Evolutionary conservation across 768 basidiomycete species (phyloP).

Genomic region (Stropharia rugosoannulata): DNA sequence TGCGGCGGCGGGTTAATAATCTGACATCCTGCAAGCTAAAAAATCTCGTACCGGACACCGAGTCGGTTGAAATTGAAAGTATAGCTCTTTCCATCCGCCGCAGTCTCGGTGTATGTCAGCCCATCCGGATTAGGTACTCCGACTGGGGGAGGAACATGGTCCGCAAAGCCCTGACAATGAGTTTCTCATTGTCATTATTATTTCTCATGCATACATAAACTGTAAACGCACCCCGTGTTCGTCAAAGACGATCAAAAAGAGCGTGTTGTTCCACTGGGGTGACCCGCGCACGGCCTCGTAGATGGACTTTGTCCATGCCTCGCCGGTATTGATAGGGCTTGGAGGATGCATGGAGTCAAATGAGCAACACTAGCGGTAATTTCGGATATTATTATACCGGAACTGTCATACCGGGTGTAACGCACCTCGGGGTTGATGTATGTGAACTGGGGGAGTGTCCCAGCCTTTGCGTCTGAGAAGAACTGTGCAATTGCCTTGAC

Average conservation of each 20-base stretch:
- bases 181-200: too few species aligned
- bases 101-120: slow-evolving; percentile 25
- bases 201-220: too few species aligned
- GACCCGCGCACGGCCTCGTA: slow-evolving; percentile 27
- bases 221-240: slow-evolving; percentile 20
- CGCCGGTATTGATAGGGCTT: slow-evolving; percentile 24
- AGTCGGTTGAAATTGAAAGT: slow-evolving; percentile 27
- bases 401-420: background rate
- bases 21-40: background rate
- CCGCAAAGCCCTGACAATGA: slow-evolving; percentile 24
- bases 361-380: slow-evolving; percentile 18
- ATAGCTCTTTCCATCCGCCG: slow-evolving; percentile 19
- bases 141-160: slow-evolving; percentile 30
- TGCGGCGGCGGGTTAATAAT: background rate
- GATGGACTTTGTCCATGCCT: slow-evolving; percentile 28
- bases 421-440: slow-evolving; percentile 24
- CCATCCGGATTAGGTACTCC: slow-evolving; percentile 24
- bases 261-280: slow-evolving; percentile 27
- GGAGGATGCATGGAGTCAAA: slow-evolving; percentile 26
- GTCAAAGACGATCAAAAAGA: slow-evolving; percentile 30
- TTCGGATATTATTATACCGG: background rate
- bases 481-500: slow-evolving; percentile 24
- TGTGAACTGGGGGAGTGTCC: slow-evolving; percentile 23
- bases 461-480: slow-evolving; percentile 25
- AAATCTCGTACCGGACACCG: slow-evolving; percentile 17